phyloP scores from a whole-genome alignment of 768 basidiomycete species.

The Mycena sanguinolenta region DNA sequence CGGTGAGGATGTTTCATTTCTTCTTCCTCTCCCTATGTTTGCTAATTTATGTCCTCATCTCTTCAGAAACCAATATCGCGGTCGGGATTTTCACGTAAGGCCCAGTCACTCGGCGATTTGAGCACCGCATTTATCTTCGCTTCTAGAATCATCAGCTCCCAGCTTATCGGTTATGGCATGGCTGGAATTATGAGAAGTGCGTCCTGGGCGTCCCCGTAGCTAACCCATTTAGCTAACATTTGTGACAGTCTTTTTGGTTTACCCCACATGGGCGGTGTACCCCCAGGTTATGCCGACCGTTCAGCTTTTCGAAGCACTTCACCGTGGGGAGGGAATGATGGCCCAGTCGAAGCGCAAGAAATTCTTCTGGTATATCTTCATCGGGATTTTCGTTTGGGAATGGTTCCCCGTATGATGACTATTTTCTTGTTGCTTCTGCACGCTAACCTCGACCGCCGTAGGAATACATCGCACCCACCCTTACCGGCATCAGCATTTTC shows the following conservation, averaged over 20 bases:
- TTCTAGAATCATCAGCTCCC: constrained; percentile 51
- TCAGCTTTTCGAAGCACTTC: constrained; percentile 58
- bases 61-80: constrained; percentile 49
- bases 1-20: no score
- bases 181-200: constrained; percentile 49
- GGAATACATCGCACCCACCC: constrained; percentile 40
- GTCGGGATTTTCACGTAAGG: constrained; percentile 59
- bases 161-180: constrained; percentile 56
- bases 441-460: no score
- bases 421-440: not conserved
- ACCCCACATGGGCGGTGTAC: constrained; percentile 59
- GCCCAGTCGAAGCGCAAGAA: constrained; percentile 55
- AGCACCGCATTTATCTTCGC: no score
- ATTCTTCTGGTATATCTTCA: constrained; percentile 63
- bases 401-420: constrained; percentile 48
- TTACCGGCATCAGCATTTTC: constrained; percentile 63
- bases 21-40: no score
- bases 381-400: constrained; percentile 59
- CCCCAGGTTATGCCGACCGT: constrained; percentile 57
- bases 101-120: no score
- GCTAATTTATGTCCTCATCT: no score
- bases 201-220: not conserved
- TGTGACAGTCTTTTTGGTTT: constrained; percentile 58
- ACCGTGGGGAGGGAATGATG: constrained; percentile 56
- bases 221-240: not conserved